Conservation (phyloP, 73 alveolate species). For the Paramecium octaurelia region DNA sequence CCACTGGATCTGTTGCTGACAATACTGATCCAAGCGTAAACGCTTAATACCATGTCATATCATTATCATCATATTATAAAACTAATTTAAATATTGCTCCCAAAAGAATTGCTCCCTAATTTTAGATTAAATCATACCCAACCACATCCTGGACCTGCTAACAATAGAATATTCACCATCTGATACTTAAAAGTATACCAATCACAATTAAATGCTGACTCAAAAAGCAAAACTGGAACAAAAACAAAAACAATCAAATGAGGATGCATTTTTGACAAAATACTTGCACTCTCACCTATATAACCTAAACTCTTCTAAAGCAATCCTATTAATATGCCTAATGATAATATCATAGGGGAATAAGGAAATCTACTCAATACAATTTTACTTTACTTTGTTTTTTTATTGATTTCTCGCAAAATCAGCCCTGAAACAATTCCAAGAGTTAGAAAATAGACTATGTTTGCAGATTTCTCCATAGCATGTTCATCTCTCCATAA, state of each 20-base stretch:
- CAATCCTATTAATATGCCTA: slow-evolving; percentile 63
- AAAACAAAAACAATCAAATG: slow-evolving; percentile 58
- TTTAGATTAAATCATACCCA: neutral
- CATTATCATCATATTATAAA: slow-evolving; percentile 64
- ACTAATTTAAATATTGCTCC: slow-evolving; percentile 62
- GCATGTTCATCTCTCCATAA: slow-evolving; percentile 39
- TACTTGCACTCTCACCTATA: slow-evolving; percentile 51
- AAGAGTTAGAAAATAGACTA: slow-evolving; percentile 16
- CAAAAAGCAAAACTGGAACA: slow-evolving; percentile 63
- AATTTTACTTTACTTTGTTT: neutral
- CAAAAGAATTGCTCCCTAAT: slow-evolving; percentile 57
- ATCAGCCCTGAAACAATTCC: slow-evolving; percentile 42
- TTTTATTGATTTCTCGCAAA: slow-evolving; percentile 20
- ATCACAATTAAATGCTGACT: slow-evolving; percentile 64
- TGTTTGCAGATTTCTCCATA: slow-evolving; percentile 21
- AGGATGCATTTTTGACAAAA: slow-evolving; percentile 54
- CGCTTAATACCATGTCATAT: slow-evolving; percentile 66
- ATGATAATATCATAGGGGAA: slow-evolving; percentile 59
- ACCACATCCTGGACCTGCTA: slow-evolving; percentile 66
- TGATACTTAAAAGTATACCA: slow-evolving; percentile 62
- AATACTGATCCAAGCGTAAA: slow-evolving; percentile 68
- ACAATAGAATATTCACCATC: slow-evolving; percentile 42
- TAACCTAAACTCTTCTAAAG: slow-evolving; percentile 18
- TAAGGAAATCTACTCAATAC: slow-evolving; percentile 49
- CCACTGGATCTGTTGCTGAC: slow-evolving; percentile 79